Base-by-base conservation (phyloP, 2,329 filamentous ascomycete genomes). In the Fusarium aywerte region DNA sequence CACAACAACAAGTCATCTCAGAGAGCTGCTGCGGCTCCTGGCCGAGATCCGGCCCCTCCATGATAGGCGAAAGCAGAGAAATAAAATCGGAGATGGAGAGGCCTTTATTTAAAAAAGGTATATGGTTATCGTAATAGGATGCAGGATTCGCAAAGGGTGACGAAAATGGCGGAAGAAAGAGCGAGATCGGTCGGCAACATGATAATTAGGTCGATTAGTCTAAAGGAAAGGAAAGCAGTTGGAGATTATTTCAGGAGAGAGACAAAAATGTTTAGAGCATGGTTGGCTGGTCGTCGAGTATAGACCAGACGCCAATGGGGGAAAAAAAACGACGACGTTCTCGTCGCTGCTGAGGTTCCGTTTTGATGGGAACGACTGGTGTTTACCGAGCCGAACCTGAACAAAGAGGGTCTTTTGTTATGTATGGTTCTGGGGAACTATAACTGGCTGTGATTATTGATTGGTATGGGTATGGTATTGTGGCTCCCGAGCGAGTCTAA, bases 1-100 rank as follows among this genome's bases (percentile, higher is more conserved):
- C 94, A 81, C 95, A 99, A 81, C 95, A 99, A 84, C 96, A 98
- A 49, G 80, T 82, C 66, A 88, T 75, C 18, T 80, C 70, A 40
- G 79, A 74, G 51, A 75, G 54, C 43, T 69, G 54, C 43, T 69
- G 62, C 48, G 75, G 67, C 39, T 74, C 71, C 35, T 54, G 58
- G 58, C 61, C 58, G 43, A 58, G 54, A 49, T 72, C 67, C 43
- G 73, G 71, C 65, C 63, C 71, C 66, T 73, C 66, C 70, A 74
- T 70, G 49, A 58, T 67, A 47, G 44, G 60, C 67, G 56, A 65
- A 55, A 48, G 50, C 27, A 27, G 27, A 27, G 5, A 27, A 27
- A 27, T 53, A 50, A 49, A 44, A 58, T 49, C 35, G 57, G 62
- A 58, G 68, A 58, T 68, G 65, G 63, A 67, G 60, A 67, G 66